Conservation (phyloP, 2,329 filamentous ascomycete genomes). For the Sporothrix sp. region DNA sequence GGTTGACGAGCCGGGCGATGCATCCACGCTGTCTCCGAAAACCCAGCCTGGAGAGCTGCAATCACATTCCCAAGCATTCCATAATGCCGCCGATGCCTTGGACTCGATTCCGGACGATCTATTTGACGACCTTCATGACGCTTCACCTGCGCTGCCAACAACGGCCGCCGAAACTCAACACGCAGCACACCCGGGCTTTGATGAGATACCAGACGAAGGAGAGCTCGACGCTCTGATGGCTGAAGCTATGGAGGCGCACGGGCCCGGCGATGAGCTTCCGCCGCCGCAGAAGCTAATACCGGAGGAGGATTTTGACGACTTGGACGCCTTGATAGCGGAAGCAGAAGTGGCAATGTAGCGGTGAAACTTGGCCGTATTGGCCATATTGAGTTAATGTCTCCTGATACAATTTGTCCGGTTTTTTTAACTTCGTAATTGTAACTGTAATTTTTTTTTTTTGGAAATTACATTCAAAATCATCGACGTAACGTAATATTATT, state of each 20-base stretch:
- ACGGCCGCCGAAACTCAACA: constrained; percentile 1
- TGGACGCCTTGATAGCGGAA: constrained; percentile 36
- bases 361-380: too few species aligned
- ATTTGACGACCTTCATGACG: constrained; percentile 28
- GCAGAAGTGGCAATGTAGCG: constrained; percentile 24
- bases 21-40: background rate
- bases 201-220: constrained; percentile 32
- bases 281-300: constrained; percentile 14
- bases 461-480: too few species aligned
- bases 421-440: too few species aligned
- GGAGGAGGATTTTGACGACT: constrained; percentile 29
- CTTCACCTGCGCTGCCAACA: background rate
- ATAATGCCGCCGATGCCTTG: constrained; percentile 22
- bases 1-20: constrained; percentile 16
- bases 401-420: too few species aligned
- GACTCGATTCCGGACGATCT: constrained; percentile 29
- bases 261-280: background rate
- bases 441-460: too few species aligned
- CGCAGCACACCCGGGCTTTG: background rate
- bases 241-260: constrained; percentile 30
- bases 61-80: constrained; percentile 18
- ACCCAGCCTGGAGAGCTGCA: constrained; percentile 15
- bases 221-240: constrained; percentile 45
- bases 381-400: too few species aligned
- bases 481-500: too few species aligned